Evolutionary conservation across 2,329 filamentous ascomycete genomes (phyloP).

Genomic region (Lachnellula hyalina): DNA sequence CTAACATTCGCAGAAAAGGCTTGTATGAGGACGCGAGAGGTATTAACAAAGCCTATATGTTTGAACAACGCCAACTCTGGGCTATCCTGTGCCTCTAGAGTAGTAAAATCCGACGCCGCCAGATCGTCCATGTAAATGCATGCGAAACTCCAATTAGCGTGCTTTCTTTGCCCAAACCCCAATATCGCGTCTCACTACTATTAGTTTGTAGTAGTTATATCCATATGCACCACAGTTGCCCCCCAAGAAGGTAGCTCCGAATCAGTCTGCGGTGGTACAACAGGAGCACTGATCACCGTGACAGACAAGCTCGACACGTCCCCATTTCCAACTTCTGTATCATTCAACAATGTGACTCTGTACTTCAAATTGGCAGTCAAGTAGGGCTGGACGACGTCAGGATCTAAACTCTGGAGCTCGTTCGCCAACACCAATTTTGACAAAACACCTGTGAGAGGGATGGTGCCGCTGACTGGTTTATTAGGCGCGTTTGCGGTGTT

Average conservation of each 20-base stretch:
- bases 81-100: too few species aligned
- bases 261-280: constrained; percentile 10
- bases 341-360: constrained; percentile 19
- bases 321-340: constrained; percentile 14
- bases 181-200: too few species aligned
- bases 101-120: too few species aligned
- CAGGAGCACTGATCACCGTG: constrained; percentile 19
- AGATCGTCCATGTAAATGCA: too few species aligned
- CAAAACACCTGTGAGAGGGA: constrained; percentile 41
- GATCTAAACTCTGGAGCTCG: constrained; percentile 29
- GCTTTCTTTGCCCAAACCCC: too few species aligned
- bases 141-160: too few species aligned
- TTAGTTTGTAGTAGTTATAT: neutral
- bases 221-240: constrained; percentile 10
- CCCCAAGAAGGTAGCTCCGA: constrained; percentile 17
- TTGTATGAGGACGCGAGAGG: too few species aligned
- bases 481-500: constrained; percentile 4
- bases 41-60: too few species aligned
- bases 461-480: constrained; percentile 34
- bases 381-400: constrained; percentile 22
- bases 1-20: too few species aligned
- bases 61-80: too few species aligned
- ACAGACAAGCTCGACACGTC: constrained; percentile 24
- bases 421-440: constrained; percentile 26
- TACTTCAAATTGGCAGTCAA: constrained; percentile 25